Conservation (phyloP, 257 asterid species). For the Solanum sejunctum region DNA sequence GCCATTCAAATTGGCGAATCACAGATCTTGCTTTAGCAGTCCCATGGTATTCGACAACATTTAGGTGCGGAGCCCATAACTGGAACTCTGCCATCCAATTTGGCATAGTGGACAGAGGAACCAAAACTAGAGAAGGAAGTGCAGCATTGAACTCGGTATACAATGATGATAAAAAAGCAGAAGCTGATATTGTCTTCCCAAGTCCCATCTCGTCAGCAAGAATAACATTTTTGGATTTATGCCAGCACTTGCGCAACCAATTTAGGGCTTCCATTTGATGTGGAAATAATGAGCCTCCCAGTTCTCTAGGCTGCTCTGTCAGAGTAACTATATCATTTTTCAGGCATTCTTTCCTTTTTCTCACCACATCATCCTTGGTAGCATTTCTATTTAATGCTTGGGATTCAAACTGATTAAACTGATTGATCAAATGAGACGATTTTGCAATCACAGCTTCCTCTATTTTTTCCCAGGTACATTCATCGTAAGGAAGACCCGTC, state of each 20-base stretch:
- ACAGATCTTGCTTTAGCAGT: conserved; percentile 64
- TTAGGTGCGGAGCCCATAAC: conserved; percentile 89
- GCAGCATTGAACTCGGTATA: conserved; percentile 70
- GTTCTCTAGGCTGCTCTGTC: conserved; percentile 85
- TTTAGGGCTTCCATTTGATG: conserved; percentile 97
- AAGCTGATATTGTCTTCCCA: conserved; percentile 93
- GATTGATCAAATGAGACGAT: conserved; percentile 52
- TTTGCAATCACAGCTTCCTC: conserved; percentile 62
- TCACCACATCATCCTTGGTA: conserved; percentile 24
- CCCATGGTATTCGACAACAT: conserved; percentile 95
- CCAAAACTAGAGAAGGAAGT: conserved; percentile 89
- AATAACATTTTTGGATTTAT: conserved; percentile 80
- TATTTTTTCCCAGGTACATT: conserved; percentile 95
- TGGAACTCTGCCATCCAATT: conserved; percentile 98
- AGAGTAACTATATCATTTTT: conserved; percentile 54
- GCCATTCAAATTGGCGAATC: conserved; percentile 95
- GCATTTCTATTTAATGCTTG: conserved; percentile 49
- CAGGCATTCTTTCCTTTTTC: conserved; percentile 22
- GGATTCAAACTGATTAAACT: conserved; percentile 55
- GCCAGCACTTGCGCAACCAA: conserved; percentile 98
- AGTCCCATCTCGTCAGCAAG: conserved; percentile 99
- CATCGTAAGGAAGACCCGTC: conserved; percentile 85
- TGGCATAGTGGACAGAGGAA: conserved; percentile 98
- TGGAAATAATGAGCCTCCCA: conserved; percentile 87
- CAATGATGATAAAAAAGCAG: conserved; percentile 81